A percentile compares a stretch with the other conserved stretches of the same genome.
Conservation (phyloP, 805 yeast species). For the Metschnikowia vanudenii region DNA sequence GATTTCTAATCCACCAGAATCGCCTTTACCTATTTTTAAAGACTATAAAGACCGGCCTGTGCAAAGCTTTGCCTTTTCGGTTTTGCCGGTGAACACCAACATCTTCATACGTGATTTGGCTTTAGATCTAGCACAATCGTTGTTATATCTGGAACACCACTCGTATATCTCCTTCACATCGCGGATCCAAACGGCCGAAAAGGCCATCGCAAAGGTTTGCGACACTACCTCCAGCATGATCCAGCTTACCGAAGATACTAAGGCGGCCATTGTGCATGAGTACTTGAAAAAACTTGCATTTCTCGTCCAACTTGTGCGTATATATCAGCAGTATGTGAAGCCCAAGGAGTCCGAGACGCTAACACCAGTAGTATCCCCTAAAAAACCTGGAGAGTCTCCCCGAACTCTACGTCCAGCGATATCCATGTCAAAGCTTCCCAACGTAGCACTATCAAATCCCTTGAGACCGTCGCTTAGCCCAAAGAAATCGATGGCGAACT, state of each 20-base stretch:
- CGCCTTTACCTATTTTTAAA: constrained; percentile 10
- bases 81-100: constrained; percentile 20
- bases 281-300: constrained; percentile 56
- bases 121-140: constrained; percentile 41
- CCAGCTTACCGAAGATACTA: constrained; percentile 32
- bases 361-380: constrained; percentile 6
- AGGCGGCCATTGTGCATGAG: constrained; percentile 40
- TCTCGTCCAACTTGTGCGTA: constrained; percentile 63
- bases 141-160: constrained; percentile 57
- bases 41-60: constrained; percentile 27
- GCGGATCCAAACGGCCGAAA: constrained; percentile 39
- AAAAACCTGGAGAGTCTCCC: constrained; percentile 2
- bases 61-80: constrained; percentile 22
- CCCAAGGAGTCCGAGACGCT: constrained; percentile 6
- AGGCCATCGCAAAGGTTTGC: constrained; percentile 21
- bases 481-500: constrained; percentile 3
- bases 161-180: constrained; percentile 35
- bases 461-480: constrained; percentile 7
- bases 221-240: constrained; percentile 1
- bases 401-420: constrained; percentile 5
- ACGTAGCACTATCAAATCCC: neutral
- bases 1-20: neutral
- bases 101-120: constrained; percentile 22
- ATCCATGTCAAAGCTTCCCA: constrained; percentile 9
- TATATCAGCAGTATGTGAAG: constrained; percentile 43